phyloP scores from a whole-genome alignment of 192 early-diverging fungal species.

The Podila epicladia region DNA sequence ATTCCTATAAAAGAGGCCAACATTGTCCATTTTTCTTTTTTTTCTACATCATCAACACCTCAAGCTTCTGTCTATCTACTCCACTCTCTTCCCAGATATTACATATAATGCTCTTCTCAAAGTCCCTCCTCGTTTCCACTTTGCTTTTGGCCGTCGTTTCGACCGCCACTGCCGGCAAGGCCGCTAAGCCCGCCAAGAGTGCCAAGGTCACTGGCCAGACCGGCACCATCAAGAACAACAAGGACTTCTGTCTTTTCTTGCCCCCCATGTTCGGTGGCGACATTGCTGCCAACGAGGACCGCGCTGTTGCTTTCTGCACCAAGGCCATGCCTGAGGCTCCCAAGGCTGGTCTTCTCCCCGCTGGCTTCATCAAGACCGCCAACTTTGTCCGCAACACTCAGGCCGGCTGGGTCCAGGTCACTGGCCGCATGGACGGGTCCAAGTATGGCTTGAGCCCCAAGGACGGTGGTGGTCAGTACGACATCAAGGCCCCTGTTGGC shows the following conservation, averaged over 20 bases:
- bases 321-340: slow-evolving; percentile 51
- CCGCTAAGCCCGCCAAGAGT: not conserved
- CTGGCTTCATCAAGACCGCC: slow-evolving; percentile 57
- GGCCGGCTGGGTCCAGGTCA: slow-evolving; percentile 59
- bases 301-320: slow-evolving; percentile 51
- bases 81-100: not conserved
- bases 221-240: slow-evolving; percentile 25
- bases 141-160: slow-evolving; percentile 24
- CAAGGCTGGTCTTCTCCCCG: slow-evolving; percentile 40
- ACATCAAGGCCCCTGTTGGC: slow-evolving; percentile 56
- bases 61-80: not conserved
- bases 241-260: slow-evolving; percentile 61
- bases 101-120: slow-evolving; percentile 30
- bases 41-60: not conserved
- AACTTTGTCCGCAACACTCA: slow-evolving; percentile 33
- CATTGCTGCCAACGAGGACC: slow-evolving; percentile 57
- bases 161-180: slow-evolving; percentile 19
- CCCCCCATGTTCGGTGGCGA: slow-evolving; percentile 50
- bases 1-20: not conserved
- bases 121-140: slow-evolving; percentile 30
- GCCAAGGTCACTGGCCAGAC: slow-evolving; percentile 15
- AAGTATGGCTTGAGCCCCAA: slow-evolving; percentile 45
- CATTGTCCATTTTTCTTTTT: not conserved
- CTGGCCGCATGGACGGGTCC: slow-evolving; percentile 56
- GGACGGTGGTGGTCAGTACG: slow-evolving; percentile 64